These are phyloP conservation scores for Lepidium sativum DNA, from an alignment of 345 rosid species.

Conservation along the genomic window DNA sequence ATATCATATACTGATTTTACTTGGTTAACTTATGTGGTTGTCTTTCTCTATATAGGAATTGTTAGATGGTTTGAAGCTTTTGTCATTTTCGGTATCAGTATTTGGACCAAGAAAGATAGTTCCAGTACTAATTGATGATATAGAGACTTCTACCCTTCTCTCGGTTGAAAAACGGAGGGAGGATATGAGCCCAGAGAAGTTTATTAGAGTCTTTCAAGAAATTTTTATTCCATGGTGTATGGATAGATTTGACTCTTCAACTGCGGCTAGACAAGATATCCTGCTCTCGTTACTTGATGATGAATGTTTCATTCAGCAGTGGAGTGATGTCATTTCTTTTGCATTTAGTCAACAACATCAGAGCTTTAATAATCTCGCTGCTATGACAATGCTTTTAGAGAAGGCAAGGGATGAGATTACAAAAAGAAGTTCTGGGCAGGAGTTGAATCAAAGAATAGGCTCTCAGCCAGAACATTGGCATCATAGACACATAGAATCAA, in stretches of 20 bases:
- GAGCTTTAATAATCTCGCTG: constrained; percentile 30
- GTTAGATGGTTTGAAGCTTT: constrained; percentile 58
- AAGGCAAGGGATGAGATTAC: constrained; percentile 54
- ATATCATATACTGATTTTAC: neutral
- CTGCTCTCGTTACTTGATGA: constrained; percentile 70
- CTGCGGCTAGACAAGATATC: constrained; percentile 56
- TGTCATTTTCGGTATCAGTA: constrained; percentile 54
- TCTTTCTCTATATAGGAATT: constrained; percentile 47
- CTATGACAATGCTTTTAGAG: constrained; percentile 57
- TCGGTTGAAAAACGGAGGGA: constrained; percentile 32
- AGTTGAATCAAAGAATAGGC: constrained; percentile 32
- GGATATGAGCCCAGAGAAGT: constrained; percentile 36
- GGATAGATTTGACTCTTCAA: constrained; percentile 37
- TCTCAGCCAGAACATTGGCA: constrained; percentile 59
- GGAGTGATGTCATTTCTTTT: constrained; percentile 54
- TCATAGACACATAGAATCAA: constrained; percentile 68
- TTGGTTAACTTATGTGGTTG: constrained; percentile 1
- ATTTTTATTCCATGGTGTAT: constrained; percentile 86
- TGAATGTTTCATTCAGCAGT: constrained; percentile 69
- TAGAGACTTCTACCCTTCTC: constrained; percentile 19
- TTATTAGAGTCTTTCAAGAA: constrained; percentile 50
- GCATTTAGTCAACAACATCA: constrained; percentile 34
- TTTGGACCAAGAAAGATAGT: constrained; percentile 77
- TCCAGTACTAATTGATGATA: constrained; percentile 29
- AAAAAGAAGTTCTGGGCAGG: constrained; percentile 33